These are phyloP conservation scores for Arthroderma sp. DNA, from an alignment of 2,329 filamentous ascomycete genomes.

Conservation along the genomic window DNA sequence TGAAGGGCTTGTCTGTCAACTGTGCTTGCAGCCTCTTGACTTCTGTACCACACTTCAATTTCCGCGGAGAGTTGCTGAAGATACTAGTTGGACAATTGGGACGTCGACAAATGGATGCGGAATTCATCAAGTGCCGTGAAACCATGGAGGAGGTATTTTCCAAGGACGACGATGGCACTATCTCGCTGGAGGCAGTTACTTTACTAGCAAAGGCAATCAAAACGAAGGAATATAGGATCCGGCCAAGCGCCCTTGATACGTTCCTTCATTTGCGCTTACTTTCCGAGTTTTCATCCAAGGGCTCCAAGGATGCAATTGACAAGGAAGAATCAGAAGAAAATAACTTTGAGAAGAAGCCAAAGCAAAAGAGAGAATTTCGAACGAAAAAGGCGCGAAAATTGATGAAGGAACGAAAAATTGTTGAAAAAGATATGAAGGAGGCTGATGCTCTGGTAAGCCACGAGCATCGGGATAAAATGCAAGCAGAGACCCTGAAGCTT, in stretches of 20 bases:
- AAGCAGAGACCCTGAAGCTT: constrained; percentile 88
- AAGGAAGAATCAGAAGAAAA: constrained; percentile 38
- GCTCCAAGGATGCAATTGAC: constrained; percentile 65
- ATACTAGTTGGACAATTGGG: constrained; percentile 78
- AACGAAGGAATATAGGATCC: constrained; percentile 64
- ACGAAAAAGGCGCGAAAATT: constrained; percentile 80
- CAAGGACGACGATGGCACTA: constrained; percentile 79
- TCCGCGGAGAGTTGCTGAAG: constrained; percentile 72
- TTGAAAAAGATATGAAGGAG: constrained; percentile 87
- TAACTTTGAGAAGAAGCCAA: constrained; percentile 46
- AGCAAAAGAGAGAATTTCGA: constrained; percentile 69
- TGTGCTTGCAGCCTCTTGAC: constrained; percentile 73
- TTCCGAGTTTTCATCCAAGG: constrained; percentile 75
- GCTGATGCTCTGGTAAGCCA: constrained; percentile 84
- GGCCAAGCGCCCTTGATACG: constrained; percentile 77
- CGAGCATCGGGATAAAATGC: constrained; percentile 85
- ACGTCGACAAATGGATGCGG: constrained; percentile 55
- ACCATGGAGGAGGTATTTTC: constrained; percentile 71
- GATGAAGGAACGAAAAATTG: constrained; percentile 69
- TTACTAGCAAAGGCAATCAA: constrained; percentile 93
- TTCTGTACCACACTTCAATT: constrained; percentile 93
- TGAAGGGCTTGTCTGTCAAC: constrained; percentile 66
- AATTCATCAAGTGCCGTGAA: constrained; percentile 65
- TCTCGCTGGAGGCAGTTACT: constrained; percentile 74
- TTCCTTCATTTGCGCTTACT: constrained; percentile 83